These are phyloP conservation scores for Yamadazyma tumulicola DNA, from an alignment of 805 yeast species.

Conservation along the genomic window DNA sequence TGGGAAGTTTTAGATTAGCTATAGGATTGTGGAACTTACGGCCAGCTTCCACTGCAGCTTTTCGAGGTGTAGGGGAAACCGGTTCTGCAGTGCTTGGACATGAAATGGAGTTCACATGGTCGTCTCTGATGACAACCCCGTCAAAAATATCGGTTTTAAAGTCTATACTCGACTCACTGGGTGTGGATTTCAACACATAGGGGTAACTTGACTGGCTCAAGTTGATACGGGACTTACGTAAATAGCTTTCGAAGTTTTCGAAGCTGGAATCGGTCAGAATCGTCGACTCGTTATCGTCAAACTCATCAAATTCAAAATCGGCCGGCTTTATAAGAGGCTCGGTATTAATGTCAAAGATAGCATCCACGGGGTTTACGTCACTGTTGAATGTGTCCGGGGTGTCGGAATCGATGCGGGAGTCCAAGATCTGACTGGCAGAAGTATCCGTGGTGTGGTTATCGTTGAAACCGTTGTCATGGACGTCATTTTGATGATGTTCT, in stretches of 20 bases:
- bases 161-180: conserved; percentile 12
- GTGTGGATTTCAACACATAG: conserved; percentile 20
- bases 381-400: not conserved
- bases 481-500: not conserved
- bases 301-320: conserved; percentile 1
- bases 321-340: not conserved
- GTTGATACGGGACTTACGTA: conserved; percentile 32
- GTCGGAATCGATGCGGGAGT: not conserved
- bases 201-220: conserved; percentile 16
- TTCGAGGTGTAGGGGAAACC: not conserved
- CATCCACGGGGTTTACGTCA: conserved; percentile 12
- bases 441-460: not conserved
- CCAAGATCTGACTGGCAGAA: not conserved
- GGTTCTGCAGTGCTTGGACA: too few relatives aligned
- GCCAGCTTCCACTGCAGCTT: not conserved
- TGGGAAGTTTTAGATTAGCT: not conserved
- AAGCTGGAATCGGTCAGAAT: conserved; percentile 8
- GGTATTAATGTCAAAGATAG: conserved; percentile 4
- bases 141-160: conserved; percentile 4
- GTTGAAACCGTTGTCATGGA: not conserved
- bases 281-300: conserved; percentile 13
- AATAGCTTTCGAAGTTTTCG: conserved; percentile 24
- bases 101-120: not conserved
- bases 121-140: conserved; percentile 3
- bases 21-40: not conserved